These are phyloP conservation scores for Hemileccinum rubropunctum DNA, from an alignment of 768 basidiomycete genomes.

Conservation along the genomic window DNA sequence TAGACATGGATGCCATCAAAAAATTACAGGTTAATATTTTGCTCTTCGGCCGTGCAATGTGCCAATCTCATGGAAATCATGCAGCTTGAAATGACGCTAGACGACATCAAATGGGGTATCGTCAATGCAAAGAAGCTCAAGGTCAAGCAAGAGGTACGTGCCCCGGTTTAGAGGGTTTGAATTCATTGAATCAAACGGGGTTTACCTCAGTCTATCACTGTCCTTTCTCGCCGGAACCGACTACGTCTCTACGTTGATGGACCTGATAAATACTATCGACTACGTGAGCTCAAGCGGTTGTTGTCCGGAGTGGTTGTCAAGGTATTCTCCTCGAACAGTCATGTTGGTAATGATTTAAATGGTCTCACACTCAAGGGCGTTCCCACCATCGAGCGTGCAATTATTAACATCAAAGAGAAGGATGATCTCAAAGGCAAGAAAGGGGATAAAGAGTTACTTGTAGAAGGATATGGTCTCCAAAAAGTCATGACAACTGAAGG, in stretches of 20 bases:
- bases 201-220: slow-evolving; percentile 61
- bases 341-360: background rate
- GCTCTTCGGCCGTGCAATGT: background rate
- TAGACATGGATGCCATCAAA: slow-evolving; percentile 84
- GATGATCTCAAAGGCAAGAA: slow-evolving; percentile 76
- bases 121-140: slow-evolving; percentile 86
- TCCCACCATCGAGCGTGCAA: slow-evolving; percentile 81
- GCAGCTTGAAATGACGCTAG: slow-evolving; percentile 88
- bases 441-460: slow-evolving; percentile 87
- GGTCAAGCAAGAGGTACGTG: slow-evolving; percentile 76
- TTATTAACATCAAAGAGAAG: slow-evolving; percentile 95
- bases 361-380: slow-evolving; percentile 58
- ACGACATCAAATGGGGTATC: slow-evolving; percentile 92
- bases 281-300: slow-evolving; percentile 83
- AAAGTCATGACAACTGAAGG: slow-evolving; percentile 98
- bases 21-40: slow-evolving; percentile 68
- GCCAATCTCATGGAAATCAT: background rate
- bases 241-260: slow-evolving; percentile 79
- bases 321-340: slow-evolving; percentile 36
- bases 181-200: background rate
- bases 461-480: slow-evolving; percentile 95
- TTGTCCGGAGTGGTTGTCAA: slow-evolving; percentile 89
- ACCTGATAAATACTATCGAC: slow-evolving; percentile 73
- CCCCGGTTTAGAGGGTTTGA: background rate
- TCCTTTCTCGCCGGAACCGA: slow-evolving; percentile 71